These are phyloP conservation scores for Draba incana DNA, from an alignment of 345 rosid species.

Conservation along the genomic window DNA sequence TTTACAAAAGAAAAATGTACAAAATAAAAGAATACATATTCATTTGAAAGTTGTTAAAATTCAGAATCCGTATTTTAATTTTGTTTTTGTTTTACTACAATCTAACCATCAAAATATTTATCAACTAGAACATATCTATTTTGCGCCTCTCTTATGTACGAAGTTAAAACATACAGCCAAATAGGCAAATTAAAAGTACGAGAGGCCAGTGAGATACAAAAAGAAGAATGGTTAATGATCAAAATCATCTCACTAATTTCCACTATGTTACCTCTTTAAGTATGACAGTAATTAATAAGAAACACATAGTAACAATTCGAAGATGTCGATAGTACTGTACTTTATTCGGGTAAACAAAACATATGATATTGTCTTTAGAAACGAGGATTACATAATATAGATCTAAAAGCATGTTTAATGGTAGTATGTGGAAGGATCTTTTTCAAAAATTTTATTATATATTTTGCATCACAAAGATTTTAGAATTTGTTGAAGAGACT, in stretches of 20 bases:
- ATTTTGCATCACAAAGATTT: no score
- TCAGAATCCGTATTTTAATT: background rate
- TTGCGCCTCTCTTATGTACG: no score
- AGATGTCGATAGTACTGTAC: background rate
- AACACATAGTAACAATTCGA: background rate
- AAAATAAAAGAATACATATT: background rate
- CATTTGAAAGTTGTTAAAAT: background rate
- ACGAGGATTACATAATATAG: conserved; percentile 20
- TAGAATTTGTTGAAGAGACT: no score
- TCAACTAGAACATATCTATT: background rate
- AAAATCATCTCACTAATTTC: background rate
- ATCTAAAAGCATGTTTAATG: background rate
- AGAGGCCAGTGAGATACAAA: background rate
- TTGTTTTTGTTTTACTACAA: background rate
- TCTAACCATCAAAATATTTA: background rate
- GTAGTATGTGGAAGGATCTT: no score
- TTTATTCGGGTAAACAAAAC: conserved; percentile 10
- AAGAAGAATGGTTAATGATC: background rate
- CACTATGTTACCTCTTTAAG: background rate
- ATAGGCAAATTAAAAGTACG: no score
- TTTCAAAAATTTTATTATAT: no score
- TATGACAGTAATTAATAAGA: background rate
- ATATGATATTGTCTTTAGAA: background rate
- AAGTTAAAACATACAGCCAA: no score
- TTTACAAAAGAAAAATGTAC: background rate